phyloP scores from a whole-genome alignment of 2,329 filamentous ascomycete species.

The Catunica adiposa region DNA sequence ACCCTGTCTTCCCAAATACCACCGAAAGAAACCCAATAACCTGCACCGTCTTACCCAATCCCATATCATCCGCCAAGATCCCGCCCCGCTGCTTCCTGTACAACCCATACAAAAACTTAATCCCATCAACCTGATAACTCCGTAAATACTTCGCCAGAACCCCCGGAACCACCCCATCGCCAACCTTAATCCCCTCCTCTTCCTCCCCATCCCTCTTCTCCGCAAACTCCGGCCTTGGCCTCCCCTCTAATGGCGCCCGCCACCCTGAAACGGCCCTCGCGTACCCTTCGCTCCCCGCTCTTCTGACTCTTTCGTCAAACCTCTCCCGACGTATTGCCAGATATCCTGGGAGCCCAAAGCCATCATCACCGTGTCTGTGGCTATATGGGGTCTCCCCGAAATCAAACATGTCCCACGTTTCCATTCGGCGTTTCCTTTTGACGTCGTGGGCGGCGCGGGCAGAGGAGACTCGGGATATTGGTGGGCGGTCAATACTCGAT shows the following conservation, averaged over 20 bases:
- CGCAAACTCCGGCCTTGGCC: constrained; percentile 60
- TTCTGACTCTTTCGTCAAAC: constrained; percentile 47
- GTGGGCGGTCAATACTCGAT: too few species aligned
- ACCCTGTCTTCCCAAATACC: constrained; percentile 86
- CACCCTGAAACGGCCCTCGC: too few species aligned
- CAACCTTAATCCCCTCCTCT: constrained; percentile 29
- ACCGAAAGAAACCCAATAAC: constrained; percentile 82
- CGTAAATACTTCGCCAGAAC: constrained; percentile 82
- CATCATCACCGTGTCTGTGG: too few species aligned
- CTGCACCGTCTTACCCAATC: constrained; percentile 89
- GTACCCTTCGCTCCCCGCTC: too few species aligned
- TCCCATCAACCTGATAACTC: constrained; percentile 79
- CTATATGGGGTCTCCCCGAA: background rate
- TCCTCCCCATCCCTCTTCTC: constrained; percentile 59
- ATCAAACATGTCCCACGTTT: background rate
- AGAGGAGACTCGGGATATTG: too few species aligned
- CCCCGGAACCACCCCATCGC: constrained; percentile 42
- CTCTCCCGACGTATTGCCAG: constrained; percentile 47
- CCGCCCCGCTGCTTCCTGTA: constrained; percentile 87
- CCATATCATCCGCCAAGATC: constrained; percentile 94
- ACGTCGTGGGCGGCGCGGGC: too few species aligned
- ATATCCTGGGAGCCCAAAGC: constrained; percentile 46
- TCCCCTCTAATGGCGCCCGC: constrained; percentile 39
- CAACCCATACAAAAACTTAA: constrained; percentile 66
- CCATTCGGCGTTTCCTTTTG: background rate